A percentile compares a stretch with the other conserved stretches of the same genome.
phyloP scores from a whole-genome alignment of 139 green algal species.

The Chlamydomonas sp. region DNA sequence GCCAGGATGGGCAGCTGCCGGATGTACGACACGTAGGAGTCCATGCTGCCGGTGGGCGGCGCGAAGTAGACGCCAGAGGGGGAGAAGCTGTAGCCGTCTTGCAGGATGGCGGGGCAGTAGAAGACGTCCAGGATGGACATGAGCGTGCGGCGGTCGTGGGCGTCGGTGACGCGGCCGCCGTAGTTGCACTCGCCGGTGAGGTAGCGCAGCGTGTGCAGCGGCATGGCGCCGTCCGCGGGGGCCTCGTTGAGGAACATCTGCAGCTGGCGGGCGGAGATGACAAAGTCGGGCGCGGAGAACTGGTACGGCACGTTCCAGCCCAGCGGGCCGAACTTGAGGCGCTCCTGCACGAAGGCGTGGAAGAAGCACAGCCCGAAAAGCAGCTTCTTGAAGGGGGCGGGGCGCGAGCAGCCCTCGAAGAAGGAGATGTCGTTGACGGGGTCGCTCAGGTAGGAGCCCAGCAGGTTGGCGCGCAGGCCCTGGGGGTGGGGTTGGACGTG shows the following conservation, averaged over 20 bases:
- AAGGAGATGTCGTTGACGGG: slow-evolving; percentile 63
- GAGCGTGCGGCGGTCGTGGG: slow-evolving; percentile 76
- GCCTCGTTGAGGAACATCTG: slow-evolving; percentile 84
- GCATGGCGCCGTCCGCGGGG: slow-evolving; percentile 28
- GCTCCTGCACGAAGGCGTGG: slow-evolving; percentile 76
- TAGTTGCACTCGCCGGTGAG: slow-evolving; percentile 85
- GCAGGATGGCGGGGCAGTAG: slow-evolving; percentile 48
- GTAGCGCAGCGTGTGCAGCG: slow-evolving; percentile 61
- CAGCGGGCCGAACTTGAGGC: slow-evolving; percentile 82
- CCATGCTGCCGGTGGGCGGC: slow-evolving; percentile 61
- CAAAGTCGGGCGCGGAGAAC: slow-evolving; percentile 77
- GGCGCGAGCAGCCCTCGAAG: slow-evolving; percentile 56
- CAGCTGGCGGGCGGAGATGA: slow-evolving; percentile 77
- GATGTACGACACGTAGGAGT: slow-evolving; percentile 66
- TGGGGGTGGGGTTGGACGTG: slow-evolving; percentile 20
- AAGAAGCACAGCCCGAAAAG: slow-evolving; percentile 74
- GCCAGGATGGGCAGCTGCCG: slow-evolving; percentile 63
- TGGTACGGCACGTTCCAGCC: slow-evolving; percentile 88
- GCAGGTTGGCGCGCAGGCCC: slow-evolving; percentile 67
- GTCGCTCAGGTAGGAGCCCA: slow-evolving; percentile 68
- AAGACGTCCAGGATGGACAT: slow-evolving; percentile 74
- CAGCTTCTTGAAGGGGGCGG: slow-evolving; percentile 61
- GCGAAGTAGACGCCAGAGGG: slow-evolving; percentile 72
- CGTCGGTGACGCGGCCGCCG: slow-evolving; percentile 82
- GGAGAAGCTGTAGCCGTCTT: slow-evolving; percentile 67